Percentiles rank a stretch among this genome's conserved stretches.
Evolutionary conservation across 192 early-diverging fungal genomes (phyloP).

Genomic region (Pilobolus umbonatus): DNA sequence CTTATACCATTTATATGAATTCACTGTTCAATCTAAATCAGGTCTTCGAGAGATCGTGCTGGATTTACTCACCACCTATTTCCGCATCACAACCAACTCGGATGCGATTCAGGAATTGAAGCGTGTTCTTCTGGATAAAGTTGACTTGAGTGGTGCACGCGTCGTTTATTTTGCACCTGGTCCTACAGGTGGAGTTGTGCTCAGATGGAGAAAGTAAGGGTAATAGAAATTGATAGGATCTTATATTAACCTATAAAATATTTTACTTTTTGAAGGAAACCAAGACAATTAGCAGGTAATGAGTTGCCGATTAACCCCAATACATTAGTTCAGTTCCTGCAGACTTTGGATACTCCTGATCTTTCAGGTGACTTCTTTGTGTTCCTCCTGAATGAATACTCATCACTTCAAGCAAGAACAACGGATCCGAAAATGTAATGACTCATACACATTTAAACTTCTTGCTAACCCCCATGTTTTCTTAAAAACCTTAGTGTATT

Average conservation of each 20-base stretch:
- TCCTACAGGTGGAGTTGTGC: conserved; percentile 43
- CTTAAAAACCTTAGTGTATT: conserved; percentile 41
- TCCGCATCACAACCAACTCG: conserved; percentile 36
- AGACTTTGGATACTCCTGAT: conserved; percentile 45
- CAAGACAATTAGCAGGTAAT: conserved; percentile 22
- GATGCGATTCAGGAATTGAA: conserved; percentile 37
- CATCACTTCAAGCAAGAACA: conserved; percentile 37
- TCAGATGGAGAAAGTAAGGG: conserved; percentile 34
- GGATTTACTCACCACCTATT: conserved; percentile 45
- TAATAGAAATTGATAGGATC: background rate
- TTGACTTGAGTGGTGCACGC: conserved; percentile 37
- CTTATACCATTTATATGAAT: conserved; percentile 55
- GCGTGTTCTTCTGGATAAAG: conserved; percentile 41
- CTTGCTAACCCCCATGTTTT: no score
- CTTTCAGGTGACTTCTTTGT: conserved; percentile 73
- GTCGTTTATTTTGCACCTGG: conserved; percentile 53
- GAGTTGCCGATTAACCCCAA: conserved; percentile 53
- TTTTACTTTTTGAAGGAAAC: conserved; percentile 18
- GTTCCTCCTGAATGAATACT: conserved; percentile 68
- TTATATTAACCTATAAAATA: conserved; percentile 28
- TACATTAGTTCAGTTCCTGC: conserved; percentile 62
- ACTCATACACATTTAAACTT: conserved; percentile 1
- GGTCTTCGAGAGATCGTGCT: conserved; percentile 38
- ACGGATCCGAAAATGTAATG: conserved; percentile 45
- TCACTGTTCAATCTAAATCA: conserved; percentile 36